phyloP scores from a whole-genome alignment of 2,329 filamentous ascomycete genomes.

The Colletotrichum tamarilloi region DNA sequence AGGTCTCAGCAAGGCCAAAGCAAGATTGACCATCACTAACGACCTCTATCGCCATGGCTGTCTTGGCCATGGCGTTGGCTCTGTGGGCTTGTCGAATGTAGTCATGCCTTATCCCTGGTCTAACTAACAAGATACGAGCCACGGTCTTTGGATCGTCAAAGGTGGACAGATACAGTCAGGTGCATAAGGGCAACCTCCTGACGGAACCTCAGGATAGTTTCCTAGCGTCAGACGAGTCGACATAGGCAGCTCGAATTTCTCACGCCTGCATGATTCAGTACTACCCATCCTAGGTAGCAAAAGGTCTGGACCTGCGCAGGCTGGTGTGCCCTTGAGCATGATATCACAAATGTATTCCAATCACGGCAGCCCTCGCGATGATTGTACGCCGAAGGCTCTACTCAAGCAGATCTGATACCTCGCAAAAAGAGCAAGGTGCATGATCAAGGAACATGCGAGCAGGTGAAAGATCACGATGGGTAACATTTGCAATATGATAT shows the following conservation, averaged over 20 bases:
- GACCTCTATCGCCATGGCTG: background rate
- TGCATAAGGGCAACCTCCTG: conserved; percentile 39
- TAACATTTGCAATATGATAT: conserved; percentile 17
- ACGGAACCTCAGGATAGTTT: conserved; percentile 22
- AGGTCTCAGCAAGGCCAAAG: conserved; percentile 16
- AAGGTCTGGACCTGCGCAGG: conserved; percentile 28
- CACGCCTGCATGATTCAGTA: conserved; percentile 25
- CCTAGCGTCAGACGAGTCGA: conserved; percentile 24
- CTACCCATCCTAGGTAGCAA: conserved; percentile 15
- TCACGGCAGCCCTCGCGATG: conserved; percentile 5
- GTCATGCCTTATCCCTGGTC: background rate
- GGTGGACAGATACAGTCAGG: conserved; percentile 15
- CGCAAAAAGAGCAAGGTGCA: conserved; percentile 19
- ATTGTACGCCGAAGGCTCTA: background rate
- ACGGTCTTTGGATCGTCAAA: background rate
- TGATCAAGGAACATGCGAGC: background rate
- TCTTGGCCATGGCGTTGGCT: background rate
- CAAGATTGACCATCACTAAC: background rate
- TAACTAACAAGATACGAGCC: background rate
- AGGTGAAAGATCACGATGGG: conserved; percentile 1
- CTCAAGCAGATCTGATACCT: conserved; percentile 8
- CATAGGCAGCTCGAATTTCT: background rate
- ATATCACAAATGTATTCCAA: conserved; percentile 18
- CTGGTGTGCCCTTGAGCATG: conserved; percentile 4
- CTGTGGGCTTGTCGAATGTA: background rate